phyloP scores from a whole-genome alignment of 768 basidiomycete species.

The Boletus speciosus region DNA sequence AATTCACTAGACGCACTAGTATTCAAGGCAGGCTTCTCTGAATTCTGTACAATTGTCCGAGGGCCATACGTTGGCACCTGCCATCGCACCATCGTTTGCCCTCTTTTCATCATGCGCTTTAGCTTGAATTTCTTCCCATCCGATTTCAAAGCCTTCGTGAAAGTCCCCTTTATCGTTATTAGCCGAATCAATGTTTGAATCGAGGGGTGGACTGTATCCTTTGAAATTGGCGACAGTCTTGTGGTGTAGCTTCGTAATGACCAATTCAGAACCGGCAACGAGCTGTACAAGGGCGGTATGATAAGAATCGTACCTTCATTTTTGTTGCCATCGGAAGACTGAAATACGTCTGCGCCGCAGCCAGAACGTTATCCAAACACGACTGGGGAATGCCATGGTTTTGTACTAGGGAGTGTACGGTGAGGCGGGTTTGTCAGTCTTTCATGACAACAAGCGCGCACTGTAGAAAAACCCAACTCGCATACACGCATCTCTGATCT shows the following conservation, averaged over 20 bases:
- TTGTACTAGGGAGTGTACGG: constrained; percentile 46
- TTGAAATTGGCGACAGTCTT: constrained; percentile 68
- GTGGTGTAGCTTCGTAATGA: constrained; percentile 55
- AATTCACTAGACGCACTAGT: constrained; percentile 53
- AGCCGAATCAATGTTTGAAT: constrained; percentile 67
- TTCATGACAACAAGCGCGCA: constrained; percentile 25
- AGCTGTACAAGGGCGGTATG: neutral
- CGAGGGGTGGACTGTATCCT: constrained; percentile 67
- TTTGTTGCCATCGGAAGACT: constrained; percentile 58
- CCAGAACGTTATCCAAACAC: constrained; percentile 43
- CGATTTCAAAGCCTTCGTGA: constrained; percentile 89
- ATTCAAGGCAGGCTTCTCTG: constrained; percentile 52
- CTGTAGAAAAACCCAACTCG: constrained; percentile 86
- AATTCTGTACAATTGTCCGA: constrained; percentile 55
- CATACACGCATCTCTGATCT: constrained; percentile 73
- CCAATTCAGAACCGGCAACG: neutral
- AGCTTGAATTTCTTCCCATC: constrained; percentile 54
- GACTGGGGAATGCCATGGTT: constrained; percentile 71
- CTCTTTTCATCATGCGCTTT: constrained; percentile 26
- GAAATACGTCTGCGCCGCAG: constrained; percentile 62
- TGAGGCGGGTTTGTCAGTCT: neutral
- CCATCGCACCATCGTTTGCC: constrained; percentile 53
- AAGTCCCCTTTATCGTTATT: constrained; percentile 74
- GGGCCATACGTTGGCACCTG: constrained; percentile 80
- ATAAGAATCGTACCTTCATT: constrained; percentile 47